phyloP scores from a whole-genome alignment of 179 eudicot species.

The Nepenthes alata region DNA sequence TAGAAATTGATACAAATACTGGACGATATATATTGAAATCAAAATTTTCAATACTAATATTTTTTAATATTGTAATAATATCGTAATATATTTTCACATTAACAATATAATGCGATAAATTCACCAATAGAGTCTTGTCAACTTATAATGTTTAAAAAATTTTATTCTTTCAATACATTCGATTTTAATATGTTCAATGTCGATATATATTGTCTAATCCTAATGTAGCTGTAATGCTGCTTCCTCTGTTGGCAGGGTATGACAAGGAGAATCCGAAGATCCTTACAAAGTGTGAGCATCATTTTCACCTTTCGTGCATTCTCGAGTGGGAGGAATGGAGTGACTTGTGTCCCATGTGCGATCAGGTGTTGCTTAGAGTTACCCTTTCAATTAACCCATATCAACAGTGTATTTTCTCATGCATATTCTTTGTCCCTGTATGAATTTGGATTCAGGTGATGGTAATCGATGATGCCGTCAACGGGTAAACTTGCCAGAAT shows the following conservation, averaged over 20 bases:
- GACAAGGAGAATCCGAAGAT: slow-evolving; percentile 37
- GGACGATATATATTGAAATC: too few relatives aligned
- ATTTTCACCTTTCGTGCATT: slow-evolving; percentile 44
- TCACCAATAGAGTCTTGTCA: too few relatives aligned
- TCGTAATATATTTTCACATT: too few relatives aligned
- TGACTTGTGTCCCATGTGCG: slow-evolving; percentile 30
- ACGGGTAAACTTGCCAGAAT: background rate
- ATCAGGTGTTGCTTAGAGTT: slow-evolving; percentile 1
- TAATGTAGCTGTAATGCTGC: too few relatives aligned
- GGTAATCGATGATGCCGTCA: background rate
- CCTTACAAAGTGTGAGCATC: slow-evolving; percentile 23
- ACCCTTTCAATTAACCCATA: background rate
- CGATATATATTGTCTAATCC: too few relatives aligned
- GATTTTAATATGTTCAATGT: too few relatives aligned
- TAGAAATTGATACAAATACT: too few relatives aligned
- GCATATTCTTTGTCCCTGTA: background rate
- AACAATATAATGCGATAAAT: too few relatives aligned
- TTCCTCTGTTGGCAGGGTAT: slow-evolving; percentile 19
- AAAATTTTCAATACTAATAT: too few relatives aligned
- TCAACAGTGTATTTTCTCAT: background rate
- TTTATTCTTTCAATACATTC: background rate
- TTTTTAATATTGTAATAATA: too few relatives aligned
- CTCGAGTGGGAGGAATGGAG: slow-evolving; percentile 47
- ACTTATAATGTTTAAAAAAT: too few relatives aligned
- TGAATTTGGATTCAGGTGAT: background rate